Conservation (phyloP, 768 basidiomycete species). For the Boletus sensibilis region DNA sequence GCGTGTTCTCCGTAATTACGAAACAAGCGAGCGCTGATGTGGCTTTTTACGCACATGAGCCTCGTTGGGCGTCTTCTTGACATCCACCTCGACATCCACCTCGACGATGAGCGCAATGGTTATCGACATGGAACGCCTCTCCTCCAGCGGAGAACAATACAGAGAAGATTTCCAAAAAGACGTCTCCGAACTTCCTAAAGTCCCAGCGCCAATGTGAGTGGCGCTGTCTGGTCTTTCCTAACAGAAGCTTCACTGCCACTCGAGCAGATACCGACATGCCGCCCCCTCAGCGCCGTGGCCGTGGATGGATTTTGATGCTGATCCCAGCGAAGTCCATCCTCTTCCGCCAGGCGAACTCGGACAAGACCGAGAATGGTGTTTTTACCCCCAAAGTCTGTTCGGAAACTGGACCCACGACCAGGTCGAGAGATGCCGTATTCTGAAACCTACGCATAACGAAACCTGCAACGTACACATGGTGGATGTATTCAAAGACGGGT, state of each 20-base stretch:
- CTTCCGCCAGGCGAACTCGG: slow-evolving; percentile 13
- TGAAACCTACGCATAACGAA: slow-evolving; percentile 1
- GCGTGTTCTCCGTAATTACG: slow-evolving; percentile 21
- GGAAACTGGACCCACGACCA: slow-evolving; percentile 37
- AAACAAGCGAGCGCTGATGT: slow-evolving; percentile 8
- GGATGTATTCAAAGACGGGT: slow-evolving; percentile 20
- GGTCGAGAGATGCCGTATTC: slow-evolving; percentile 31
- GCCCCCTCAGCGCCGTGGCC: slow-evolving; percentile 44
- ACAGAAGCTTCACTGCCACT: background rate
- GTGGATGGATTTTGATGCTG: slow-evolving; percentile 39
- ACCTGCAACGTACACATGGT: slow-evolving; percentile 25
- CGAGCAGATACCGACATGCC: slow-evolving; percentile 36
- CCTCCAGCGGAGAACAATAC: background rate
- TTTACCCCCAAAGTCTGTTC: slow-evolving; percentile 34
- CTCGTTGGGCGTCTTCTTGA: background rate
- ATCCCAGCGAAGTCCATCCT: slow-evolving; percentile 17
- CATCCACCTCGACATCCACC: background rate
- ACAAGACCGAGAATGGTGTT: slow-evolving; percentile 21
- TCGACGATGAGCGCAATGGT: slow-evolving; percentile 13
- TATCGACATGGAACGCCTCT: slow-evolving; percentile 9
- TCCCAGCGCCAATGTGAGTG: slow-evolving; percentile 30
- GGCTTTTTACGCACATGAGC: background rate
- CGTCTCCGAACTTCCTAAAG: slow-evolving; percentile 15
- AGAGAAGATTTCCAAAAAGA: slow-evolving; percentile 10
- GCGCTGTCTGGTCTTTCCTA: background rate